Percentiles rank a stretch among this genome's conserved stretches.
These are phyloP conservation scores for Sisymbrium altissimum DNA, from an alignment of 345 rosid genomes.

Conservation along the genomic window DNA sequence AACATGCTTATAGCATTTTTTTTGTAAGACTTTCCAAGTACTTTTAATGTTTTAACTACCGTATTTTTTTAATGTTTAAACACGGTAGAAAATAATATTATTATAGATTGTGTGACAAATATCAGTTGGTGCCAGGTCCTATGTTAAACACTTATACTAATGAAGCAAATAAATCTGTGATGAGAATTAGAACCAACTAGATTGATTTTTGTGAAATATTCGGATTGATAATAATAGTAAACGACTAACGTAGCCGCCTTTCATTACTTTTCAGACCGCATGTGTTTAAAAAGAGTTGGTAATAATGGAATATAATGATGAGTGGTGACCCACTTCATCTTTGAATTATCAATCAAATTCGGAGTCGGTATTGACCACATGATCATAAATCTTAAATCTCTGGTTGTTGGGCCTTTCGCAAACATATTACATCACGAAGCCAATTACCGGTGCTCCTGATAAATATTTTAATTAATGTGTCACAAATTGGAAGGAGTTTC, in stretches of 20 bases:
- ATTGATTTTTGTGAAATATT: not conserved
- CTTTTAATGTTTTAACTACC: no score
- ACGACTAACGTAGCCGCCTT: constrained; percentile 20
- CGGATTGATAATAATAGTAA: not conserved
- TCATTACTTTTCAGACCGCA: constrained; percentile 19
- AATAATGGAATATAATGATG: not conserved
- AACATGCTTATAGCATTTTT: no score
- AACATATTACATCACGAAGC: constrained; percentile 1
- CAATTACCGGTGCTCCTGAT: not conserved
- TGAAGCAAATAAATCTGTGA: not conserved
- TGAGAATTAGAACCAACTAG: not conserved
- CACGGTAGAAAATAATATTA: not conserved
- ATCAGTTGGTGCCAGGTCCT: not conserved
- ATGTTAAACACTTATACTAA: not conserved
- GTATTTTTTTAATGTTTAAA: not conserved
- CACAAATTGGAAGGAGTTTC: not conserved
- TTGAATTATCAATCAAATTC: not conserved
- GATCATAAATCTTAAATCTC: not conserved
- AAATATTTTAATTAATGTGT: not conserved
- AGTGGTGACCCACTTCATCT: constrained; percentile 5
- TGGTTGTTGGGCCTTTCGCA: not conserved
- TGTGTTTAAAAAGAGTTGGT: not conserved
- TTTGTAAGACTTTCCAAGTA: no score
- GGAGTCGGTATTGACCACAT: constrained; percentile 14
- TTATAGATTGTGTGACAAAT: not conserved